These are phyloP conservation scores for Noccaea bulbosa DNA, from an alignment of 345 rosid genomes.

Conservation along the genomic window DNA sequence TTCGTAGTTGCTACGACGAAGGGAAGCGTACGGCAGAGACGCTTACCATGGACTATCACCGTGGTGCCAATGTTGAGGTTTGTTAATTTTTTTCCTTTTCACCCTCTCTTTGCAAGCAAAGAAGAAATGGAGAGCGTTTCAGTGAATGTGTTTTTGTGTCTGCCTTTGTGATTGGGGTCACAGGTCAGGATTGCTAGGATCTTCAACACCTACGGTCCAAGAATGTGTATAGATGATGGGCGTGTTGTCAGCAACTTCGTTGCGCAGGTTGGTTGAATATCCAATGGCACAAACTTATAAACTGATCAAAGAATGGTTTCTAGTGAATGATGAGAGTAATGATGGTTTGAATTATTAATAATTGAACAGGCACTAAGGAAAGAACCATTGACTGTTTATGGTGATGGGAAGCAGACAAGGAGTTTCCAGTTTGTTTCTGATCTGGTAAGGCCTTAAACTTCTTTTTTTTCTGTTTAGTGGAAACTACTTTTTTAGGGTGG, in stretches of 20 bases:
- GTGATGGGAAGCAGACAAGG: slow-evolving; percentile 91
- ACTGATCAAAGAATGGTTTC: slow-evolving; percentile 4
- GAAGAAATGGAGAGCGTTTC: neutral
- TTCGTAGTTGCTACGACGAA: slow-evolving; percentile 84
- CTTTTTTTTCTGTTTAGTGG: slow-evolving; percentile 11
- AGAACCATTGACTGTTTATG: slow-evolving; percentile 86
- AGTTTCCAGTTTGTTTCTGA: slow-evolving; percentile 91
- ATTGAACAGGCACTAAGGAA: slow-evolving; percentile 68
- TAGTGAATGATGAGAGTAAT: slow-evolving; percentile 32
- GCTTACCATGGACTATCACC: slow-evolving; percentile 78
- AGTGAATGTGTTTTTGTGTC: neutral
- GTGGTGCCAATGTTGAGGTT: slow-evolving; percentile 79
- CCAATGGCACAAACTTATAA: neutral
- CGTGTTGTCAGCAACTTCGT: slow-evolving; percentile 92
- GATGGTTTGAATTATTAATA: slow-evolving; percentile 18
- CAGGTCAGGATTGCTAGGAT: slow-evolving; percentile 86
- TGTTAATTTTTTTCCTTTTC: neutral
- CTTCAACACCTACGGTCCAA: slow-evolving; percentile 85
- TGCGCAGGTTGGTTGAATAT: slow-evolving; percentile 58
- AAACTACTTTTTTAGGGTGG: slow-evolving; percentile 16
- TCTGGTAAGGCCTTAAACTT: slow-evolving; percentile 51
- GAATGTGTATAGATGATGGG: slow-evolving; percentile 90
- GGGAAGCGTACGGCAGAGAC: slow-evolving; percentile 92
- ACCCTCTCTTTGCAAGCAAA: neutral
- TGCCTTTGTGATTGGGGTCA: slow-evolving; percentile 17